Percentiles rank a stretch among this genome's conserved stretches.
These are phyloP conservation scores for Ehretia macrophylla DNA, from an alignment of 257 asterid species.

Conservation along the genomic window DNA sequence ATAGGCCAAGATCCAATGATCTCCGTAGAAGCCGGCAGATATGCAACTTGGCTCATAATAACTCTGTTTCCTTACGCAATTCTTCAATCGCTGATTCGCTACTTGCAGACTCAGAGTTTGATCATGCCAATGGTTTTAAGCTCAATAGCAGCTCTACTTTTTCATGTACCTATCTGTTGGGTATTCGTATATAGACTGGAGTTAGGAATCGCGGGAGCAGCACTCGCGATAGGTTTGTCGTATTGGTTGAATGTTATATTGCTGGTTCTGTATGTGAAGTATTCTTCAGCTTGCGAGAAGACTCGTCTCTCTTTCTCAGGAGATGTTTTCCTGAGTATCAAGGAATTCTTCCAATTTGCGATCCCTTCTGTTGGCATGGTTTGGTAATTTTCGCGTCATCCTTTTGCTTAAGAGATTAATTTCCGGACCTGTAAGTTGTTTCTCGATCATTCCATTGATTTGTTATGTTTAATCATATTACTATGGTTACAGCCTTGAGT, in stretches of 20 bases:
- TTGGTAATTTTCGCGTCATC: constrained; percentile 41
- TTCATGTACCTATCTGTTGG: constrained; percentile 71
- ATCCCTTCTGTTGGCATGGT: constrained; percentile 83
- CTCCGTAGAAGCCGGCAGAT: constrained; percentile 63
- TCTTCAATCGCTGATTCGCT: constrained; percentile 66
- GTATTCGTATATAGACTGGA: constrained; percentile 45
- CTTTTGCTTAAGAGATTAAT: too few species aligned
- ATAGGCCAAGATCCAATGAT: constrained; percentile 68
- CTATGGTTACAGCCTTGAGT: constrained; percentile 46
- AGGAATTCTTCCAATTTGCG: constrained; percentile 63
- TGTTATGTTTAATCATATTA: too few species aligned
- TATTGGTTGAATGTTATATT: constrained; percentile 63
- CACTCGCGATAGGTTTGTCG: constrained; percentile 61
- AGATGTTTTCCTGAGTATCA: constrained; percentile 36
- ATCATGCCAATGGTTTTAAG: constrained; percentile 63
- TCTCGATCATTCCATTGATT: too few species aligned
- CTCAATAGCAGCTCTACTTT: constrained; percentile 49
- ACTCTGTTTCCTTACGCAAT: constrained; percentile 65
- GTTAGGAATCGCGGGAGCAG: constrained; percentile 69
- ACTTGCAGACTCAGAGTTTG: constrained; percentile 71
- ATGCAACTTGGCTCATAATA: constrained; percentile 59
- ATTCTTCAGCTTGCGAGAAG: constrained; percentile 46
- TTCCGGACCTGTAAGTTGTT: not conserved
- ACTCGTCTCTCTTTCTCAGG: constrained; percentile 31
- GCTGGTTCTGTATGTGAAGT: constrained; percentile 45